Evolutionary conservation across 2,329 filamentous ascomycete genomes (phyloP).

Genomic region (Byssochlamys sp.): DNA sequence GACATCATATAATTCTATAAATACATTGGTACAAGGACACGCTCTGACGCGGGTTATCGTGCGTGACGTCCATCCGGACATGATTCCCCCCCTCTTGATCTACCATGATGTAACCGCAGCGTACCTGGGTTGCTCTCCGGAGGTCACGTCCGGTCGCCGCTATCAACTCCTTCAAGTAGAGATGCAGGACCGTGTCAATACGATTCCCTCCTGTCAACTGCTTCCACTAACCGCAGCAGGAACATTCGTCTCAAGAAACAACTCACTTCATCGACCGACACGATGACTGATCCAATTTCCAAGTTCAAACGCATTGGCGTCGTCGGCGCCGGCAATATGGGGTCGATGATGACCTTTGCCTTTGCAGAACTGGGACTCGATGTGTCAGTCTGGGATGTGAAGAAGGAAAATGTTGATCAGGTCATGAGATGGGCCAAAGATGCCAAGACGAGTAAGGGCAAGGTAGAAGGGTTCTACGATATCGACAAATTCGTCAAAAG

Average conservation of each 20-base stretch:
- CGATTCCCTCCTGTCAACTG: neutral
- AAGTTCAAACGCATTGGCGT: slow-evolving; percentile 30
- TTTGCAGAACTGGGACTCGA: slow-evolving; percentile 31
- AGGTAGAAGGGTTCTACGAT: slow-evolving; percentile 24
- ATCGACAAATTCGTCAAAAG: slow-evolving; percentile 28
- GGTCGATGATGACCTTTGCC: slow-evolving; percentile 35
- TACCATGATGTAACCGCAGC: slow-evolving; percentile 3
- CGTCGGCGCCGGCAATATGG: slow-evolving; percentile 34
- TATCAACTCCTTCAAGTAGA: slow-evolving; percentile 9
- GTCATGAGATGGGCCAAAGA: slow-evolving; percentile 16
- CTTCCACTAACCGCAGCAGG: neutral
- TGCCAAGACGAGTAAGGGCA: slow-evolving; percentile 17
- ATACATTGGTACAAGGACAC: neutral
- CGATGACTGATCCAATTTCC: slow-evolving; percentile 13
- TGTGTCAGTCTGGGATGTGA: slow-evolving; percentile 32
- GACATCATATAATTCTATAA: no score
- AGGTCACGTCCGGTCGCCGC: slow-evolving; percentile 10
- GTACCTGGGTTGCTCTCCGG: slow-evolving; percentile 2
- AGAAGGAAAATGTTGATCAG: slow-evolving; percentile 24
- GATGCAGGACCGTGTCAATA: neutral
- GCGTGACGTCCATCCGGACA: neutral
- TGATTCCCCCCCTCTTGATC: neutral
- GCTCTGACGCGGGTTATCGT: neutral
- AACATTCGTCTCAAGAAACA: neutral
- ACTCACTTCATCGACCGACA: neutral